Evolutionary conservation across 2,329 filamentous ascomycete genomes (phyloP).

Genomic region (Cytospora piceicola): DNA sequence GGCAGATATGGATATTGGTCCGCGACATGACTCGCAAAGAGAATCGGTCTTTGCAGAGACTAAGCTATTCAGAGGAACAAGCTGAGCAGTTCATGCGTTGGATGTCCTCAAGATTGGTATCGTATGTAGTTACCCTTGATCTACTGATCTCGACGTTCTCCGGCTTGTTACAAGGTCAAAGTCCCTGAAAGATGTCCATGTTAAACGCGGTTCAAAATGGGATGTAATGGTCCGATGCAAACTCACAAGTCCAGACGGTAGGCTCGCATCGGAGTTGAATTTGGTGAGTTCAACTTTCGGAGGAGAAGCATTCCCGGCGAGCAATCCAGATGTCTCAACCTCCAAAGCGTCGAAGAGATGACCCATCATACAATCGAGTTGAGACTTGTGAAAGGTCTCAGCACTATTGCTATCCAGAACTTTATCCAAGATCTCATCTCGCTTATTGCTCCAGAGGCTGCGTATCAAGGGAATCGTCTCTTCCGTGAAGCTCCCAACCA

Average conservation of each 20-base stretch:
- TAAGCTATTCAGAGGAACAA: too few species aligned
- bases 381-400: not conserved
- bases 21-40: too few species aligned
- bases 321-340: not conserved
- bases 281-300: not conserved
- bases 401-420: not conserved
- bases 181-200: too few species aligned
- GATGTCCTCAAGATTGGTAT: too few species aligned
- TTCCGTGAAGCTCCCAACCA: conserved; percentile 1
- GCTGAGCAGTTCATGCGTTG: too few species aligned
- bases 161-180: too few species aligned
- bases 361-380: not conserved
- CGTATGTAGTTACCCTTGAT: too few species aligned
- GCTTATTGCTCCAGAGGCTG: not conserved
- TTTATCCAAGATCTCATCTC: not conserved
- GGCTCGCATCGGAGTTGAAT: not conserved
- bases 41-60: too few species aligned
- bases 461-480: conserved; percentile 9
- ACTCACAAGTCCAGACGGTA: not conserved
- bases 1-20: too few species aligned
- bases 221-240: not conserved
- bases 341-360: conserved; percentile 1
- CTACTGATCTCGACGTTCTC: too few species aligned
- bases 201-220: not conserved
- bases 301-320: too few species aligned